Conservation (phyloP, 2,329 filamentous ascomycete genomes). For the Cladophialophora psammophila region DNA sequence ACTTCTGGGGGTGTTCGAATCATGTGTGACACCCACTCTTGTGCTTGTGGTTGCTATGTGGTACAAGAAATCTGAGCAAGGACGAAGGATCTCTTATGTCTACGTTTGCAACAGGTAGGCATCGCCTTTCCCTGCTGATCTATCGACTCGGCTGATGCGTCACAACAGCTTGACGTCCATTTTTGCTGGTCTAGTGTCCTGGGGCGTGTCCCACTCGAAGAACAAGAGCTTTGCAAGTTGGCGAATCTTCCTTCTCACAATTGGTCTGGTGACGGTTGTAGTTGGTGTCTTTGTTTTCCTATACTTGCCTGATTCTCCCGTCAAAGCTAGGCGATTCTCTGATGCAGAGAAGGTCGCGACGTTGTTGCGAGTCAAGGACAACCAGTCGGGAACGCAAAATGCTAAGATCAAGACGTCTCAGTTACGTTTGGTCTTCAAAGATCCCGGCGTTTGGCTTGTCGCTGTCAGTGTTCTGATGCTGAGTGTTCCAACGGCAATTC, state of each 20-base stretch:
- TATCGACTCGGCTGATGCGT: slow-evolving; percentile 48
- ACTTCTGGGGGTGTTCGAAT: slow-evolving; percentile 58
- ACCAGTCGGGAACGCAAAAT: slow-evolving; percentile 61
- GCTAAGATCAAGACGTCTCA: slow-evolving; percentile 59
- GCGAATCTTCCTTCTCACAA: slow-evolving; percentile 54
- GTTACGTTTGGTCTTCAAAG: slow-evolving; percentile 53
- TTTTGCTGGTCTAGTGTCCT: slow-evolving; percentile 53
- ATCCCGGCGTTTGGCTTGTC: slow-evolving; percentile 61
- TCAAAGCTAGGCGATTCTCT: slow-evolving; percentile 49
- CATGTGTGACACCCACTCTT: slow-evolving; percentile 58
- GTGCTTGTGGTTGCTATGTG: slow-evolving; percentile 61
- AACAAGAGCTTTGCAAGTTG: slow-evolving; percentile 39
- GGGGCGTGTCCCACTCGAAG: slow-evolving; percentile 42
- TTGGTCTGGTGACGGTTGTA: slow-evolving; percentile 53
- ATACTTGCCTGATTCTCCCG: slow-evolving; percentile 53
- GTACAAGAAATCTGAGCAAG: slow-evolving; percentile 55
- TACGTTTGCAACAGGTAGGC: slow-evolving; percentile 39
- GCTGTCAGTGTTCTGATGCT: slow-evolving; percentile 31
- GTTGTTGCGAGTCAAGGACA: slow-evolving; percentile 55
- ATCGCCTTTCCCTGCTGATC: not conserved
- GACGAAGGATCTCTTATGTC: slow-evolving; percentile 41
- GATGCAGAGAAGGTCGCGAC: slow-evolving; percentile 49
- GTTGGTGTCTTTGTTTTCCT: slow-evolving; percentile 50
- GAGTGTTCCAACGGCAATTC: slow-evolving; percentile 42
- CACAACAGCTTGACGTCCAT: slow-evolving; percentile 49